These are phyloP conservation scores for Eucalyptus grandis DNA, from an alignment of 345 rosid species.

Conservation along the genomic window DNA sequence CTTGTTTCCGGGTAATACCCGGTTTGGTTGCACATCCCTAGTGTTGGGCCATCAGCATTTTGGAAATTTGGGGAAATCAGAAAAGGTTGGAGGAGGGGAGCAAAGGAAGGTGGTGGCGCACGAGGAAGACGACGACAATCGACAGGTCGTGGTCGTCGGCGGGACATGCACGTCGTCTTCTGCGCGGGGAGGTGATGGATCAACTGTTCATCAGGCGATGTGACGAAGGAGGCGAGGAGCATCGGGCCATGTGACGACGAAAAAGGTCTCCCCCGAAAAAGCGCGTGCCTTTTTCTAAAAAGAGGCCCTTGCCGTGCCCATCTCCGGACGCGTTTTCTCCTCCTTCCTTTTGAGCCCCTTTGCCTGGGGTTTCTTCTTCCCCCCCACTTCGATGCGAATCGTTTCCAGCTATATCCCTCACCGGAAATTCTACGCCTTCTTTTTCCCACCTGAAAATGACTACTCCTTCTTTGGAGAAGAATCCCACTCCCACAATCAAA, in stretches of 20 bases:
- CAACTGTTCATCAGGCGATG: background rate
- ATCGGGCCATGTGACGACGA: background rate
- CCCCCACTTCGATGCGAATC: background rate
- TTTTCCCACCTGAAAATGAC: background rate
- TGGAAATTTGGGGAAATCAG: background rate
- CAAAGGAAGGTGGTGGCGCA: background rate
- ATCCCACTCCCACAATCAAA: background rate
- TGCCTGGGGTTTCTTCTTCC: background rate
- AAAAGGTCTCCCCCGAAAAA: background rate
- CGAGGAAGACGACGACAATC: background rate
- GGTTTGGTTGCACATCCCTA: accelerated
- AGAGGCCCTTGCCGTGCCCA: background rate
- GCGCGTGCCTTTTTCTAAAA: background rate
- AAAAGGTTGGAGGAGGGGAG: background rate
- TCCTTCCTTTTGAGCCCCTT: background rate
- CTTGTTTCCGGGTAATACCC: too few species aligned
- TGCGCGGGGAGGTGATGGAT: background rate
- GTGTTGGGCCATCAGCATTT: background rate
- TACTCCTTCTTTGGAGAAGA: background rate
- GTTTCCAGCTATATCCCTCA: background rate
- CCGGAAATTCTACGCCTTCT: background rate
- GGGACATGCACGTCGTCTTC: background rate
- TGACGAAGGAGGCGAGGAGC: background rate
- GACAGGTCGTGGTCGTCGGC: accelerated
- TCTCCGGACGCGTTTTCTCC: background rate